Percentiles rank a stretch among this genome's conserved stretches.
Conservation (phyloP, 2,329 filamentous ascomycete genomes). For the Magnaporthales sp. region DNA sequence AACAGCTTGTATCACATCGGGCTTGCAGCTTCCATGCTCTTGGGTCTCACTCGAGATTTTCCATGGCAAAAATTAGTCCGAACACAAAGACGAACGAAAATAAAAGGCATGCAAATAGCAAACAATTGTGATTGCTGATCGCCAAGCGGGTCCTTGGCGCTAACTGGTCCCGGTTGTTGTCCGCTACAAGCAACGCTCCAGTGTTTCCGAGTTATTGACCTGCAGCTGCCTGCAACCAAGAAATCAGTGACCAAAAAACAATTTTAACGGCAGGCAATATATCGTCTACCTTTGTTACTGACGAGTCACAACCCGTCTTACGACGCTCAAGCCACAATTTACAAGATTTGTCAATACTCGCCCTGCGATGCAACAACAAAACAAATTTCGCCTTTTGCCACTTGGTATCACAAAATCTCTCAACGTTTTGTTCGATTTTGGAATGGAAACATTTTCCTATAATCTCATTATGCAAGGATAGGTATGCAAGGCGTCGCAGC, state of each 20-base stretch:
- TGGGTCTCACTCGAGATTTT: background rate
- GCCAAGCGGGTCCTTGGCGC: background rate
- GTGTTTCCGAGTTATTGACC: background rate
- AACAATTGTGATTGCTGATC: background rate
- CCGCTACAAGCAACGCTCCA: background rate
- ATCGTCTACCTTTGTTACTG: background rate
- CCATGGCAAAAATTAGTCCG: background rate
- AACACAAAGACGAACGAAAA: background rate
- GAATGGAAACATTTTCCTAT: background rate
- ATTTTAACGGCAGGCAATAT: background rate
- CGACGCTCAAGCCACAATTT: background rate
- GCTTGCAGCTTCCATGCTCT: background rate
- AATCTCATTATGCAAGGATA: background rate
- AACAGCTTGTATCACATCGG: background rate
- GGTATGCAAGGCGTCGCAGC: background rate
- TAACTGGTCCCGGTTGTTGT: background rate
- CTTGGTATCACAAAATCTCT: background rate
- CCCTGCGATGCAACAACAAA: background rate
- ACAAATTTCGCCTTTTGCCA: background rate
- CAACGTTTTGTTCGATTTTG: background rate
- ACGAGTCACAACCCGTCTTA: background rate
- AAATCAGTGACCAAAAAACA: background rate
- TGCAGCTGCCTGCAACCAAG: background rate
- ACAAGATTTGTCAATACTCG: background rate
- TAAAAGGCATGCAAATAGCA: background rate